Percentiles rank a stretch among this genome's conserved stretches.
These are phyloP conservation scores for Clonostachys rosea DNA, from an alignment of 2,329 filamentous ascomycete genomes.

Conservation along the genomic window DNA sequence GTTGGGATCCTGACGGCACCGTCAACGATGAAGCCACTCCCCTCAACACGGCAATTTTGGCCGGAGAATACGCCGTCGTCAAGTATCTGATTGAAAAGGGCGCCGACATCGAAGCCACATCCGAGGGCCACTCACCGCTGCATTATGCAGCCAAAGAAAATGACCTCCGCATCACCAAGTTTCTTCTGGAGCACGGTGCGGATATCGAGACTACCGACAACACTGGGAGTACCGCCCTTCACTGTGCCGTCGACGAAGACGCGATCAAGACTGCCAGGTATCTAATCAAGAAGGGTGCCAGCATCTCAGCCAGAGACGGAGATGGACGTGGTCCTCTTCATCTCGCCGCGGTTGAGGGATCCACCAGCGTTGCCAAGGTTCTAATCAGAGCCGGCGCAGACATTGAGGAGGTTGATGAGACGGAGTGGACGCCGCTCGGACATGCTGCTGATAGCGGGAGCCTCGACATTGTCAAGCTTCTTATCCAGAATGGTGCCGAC, in stretches of 20 bases:
- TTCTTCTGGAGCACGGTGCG: neutral
- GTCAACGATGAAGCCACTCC: neutral
- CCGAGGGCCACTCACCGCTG: neutral
- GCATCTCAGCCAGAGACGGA: neutral
- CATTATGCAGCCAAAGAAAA: neutral
- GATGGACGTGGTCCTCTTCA: neutral
- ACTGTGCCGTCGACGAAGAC: too few species aligned
- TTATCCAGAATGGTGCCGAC: neutral
- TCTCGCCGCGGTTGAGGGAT: neutral
- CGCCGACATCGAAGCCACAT: neutral
- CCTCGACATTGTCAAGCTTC: neutral
- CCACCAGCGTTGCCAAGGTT: too few species aligned
- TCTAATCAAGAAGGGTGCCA: neutral
- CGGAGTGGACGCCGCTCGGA: too few species aligned
- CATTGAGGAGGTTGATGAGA: too few species aligned
- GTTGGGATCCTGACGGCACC: neutral
- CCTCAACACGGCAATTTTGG: neutral
- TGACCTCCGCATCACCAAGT: neutral
- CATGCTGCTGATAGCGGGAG: neutral
- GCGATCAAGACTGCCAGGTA: too few species aligned
- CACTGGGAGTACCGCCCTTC: too few species aligned
- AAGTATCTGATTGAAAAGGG: neutral
- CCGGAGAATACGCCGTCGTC: neutral
- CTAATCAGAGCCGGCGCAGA: too few species aligned
- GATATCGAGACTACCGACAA: too few species aligned